Percentiles rank a stretch among this genome's conserved stretches.
These are phyloP conservation scores for Hypoxylon cercidicola DNA, from an alignment of 495 filamentous ascomycete species.

Conservation along the genomic window DNA sequence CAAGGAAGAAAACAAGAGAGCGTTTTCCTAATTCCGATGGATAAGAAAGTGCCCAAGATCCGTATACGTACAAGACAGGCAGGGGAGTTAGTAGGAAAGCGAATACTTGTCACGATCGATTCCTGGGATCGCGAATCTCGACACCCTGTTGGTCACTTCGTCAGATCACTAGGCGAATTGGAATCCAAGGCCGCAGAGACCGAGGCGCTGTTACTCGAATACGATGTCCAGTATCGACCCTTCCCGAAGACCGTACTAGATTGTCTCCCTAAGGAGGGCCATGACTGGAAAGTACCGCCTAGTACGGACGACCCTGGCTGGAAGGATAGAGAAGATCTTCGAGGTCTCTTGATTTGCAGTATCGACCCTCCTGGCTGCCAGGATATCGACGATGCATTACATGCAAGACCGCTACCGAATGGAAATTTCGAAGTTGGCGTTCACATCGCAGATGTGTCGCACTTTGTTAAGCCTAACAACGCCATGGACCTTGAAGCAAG, in stretches of 20 bases:
- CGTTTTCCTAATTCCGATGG: constrained; percentile 96
- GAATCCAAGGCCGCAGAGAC: constrained; percentile 97
- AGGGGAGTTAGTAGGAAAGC: constrained; percentile 84
- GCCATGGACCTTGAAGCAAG: constrained; percentile 97
- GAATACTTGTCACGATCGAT: constrained; percentile 95
- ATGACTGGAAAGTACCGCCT: constrained; percentile 89
- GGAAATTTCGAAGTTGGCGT: constrained; percentile 97
- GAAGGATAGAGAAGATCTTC: constrained; percentile 82
- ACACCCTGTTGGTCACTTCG: constrained; percentile 92
- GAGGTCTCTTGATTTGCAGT: constrained; percentile 90
- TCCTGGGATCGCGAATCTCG: constrained; percentile 92
- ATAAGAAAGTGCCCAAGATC: constrained; percentile 96
- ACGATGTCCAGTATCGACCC: constrained; percentile 96
- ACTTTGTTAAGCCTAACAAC: constrained; percentile 97
- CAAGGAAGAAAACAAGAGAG: constrained; percentile 86
- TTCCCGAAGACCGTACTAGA: constrained; percentile 96
- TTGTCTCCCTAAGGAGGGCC: constrained; percentile 90
- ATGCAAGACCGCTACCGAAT: constrained; percentile 84
- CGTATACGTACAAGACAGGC: constrained; percentile 91
- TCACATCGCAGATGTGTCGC: constrained; percentile 98
- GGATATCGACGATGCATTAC: constrained; percentile 97
- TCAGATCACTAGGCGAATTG: constrained; percentile 89
- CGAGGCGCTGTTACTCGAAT: constrained; percentile 91
- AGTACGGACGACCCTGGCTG: constrained; percentile 83
- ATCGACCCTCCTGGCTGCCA: constrained; percentile 97